phyloP scores from a whole-genome alignment of 2,329 filamentous ascomycete species.

The Zarea fungicola region DNA sequence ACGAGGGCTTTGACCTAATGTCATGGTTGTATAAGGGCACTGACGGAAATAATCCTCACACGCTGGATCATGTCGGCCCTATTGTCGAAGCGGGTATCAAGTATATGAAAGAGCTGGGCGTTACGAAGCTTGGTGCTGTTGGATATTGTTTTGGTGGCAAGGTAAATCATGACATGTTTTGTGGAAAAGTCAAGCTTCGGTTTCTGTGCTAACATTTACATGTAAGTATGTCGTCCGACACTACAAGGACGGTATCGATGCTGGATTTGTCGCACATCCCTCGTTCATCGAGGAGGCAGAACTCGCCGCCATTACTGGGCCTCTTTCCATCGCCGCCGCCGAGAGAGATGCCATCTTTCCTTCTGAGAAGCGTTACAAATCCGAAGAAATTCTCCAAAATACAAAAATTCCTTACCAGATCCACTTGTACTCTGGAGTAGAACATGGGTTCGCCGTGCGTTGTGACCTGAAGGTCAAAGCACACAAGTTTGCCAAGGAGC shows the following conservation, averaged over 20 bases:
- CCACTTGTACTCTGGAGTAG: constrained; percentile 61
- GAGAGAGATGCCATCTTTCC: constrained; percentile 58
- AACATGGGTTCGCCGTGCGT: constrained; percentile 71
- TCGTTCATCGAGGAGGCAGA: constrained; percentile 56
- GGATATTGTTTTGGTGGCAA: constrained; percentile 64
- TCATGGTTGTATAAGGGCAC: constrained; percentile 34
- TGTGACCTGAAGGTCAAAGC: constrained; percentile 47
- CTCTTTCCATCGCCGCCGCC: constrained; percentile 58
- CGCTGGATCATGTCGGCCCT: constrained; percentile 27
- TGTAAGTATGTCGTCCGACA: constrained; percentile 64
- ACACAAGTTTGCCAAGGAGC: constrained; percentile 68
- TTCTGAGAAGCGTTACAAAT: constrained; percentile 46
- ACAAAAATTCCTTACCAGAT: constrained; percentile 59
- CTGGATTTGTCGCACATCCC: constrained; percentile 60
- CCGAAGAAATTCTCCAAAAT: constrained; percentile 53
- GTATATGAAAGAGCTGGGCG: constrained; percentile 47
- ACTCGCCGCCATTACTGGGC: constrained; percentile 49
- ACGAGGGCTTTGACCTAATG: constrained; percentile 26
- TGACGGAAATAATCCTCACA: constrained; percentile 43
- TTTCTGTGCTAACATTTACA: too few species aligned
- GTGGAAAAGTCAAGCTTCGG: too few species aligned
- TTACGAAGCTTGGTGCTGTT: constrained; percentile 48
- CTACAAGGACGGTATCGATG: constrained; percentile 51
- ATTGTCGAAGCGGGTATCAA: constrained; percentile 39
- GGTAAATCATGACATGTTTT: too few species aligned